Base-by-base conservation (phyloP, 1,284 basidiomycete genomes). In the Ganoderma sinense region DNA sequence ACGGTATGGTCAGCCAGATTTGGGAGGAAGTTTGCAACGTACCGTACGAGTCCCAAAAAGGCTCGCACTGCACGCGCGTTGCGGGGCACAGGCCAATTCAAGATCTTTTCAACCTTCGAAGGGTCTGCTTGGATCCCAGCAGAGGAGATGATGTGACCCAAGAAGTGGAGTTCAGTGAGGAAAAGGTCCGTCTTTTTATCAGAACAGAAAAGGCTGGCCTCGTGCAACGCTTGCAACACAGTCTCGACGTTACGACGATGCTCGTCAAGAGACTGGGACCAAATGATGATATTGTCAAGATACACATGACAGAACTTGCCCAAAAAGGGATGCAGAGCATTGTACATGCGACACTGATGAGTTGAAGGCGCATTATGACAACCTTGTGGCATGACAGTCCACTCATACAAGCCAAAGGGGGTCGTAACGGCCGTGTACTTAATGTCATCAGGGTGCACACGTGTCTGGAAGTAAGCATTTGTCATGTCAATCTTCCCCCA, bases 351-450 rank as follows among this genome's bases (percentile, higher is more conserved):
- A 0, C 77, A 69, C 64, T 84, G 83, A 64, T 83, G 81, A 0
- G 78, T 80, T 0, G 82, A 71, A 0, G 81, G 82, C 0, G 82
- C 77, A 66, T 85, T 84, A 4, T 74, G 69, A 10, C 78, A 72
- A 0, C 83, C 84, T 71, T 80, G 78, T 0, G 82, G 83, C 84
- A 85, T 86, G 0, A 85, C 83, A 0, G 73, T n/a, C 82, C 83
- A 85, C 64, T 85, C 79, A 59, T 80, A 84, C 0, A 82, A 70
- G 0, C 84, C 82, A 33, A 80, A 80, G 0, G 81, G 82, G 0
- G 82, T 85, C 0, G 67, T 73, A 1, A 86, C 79, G 0, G 82
- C 84, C 0, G 83, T 85, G 23, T 78, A 76, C 8, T 75, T 68
- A 1, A 83, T 75, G 62, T 83, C 74, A 36, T 84, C 80, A 0